These are phyloP conservation scores for Gentiana straminea DNA, from an alignment of 257 asterid genomes.

Conservation along the genomic window DNA sequence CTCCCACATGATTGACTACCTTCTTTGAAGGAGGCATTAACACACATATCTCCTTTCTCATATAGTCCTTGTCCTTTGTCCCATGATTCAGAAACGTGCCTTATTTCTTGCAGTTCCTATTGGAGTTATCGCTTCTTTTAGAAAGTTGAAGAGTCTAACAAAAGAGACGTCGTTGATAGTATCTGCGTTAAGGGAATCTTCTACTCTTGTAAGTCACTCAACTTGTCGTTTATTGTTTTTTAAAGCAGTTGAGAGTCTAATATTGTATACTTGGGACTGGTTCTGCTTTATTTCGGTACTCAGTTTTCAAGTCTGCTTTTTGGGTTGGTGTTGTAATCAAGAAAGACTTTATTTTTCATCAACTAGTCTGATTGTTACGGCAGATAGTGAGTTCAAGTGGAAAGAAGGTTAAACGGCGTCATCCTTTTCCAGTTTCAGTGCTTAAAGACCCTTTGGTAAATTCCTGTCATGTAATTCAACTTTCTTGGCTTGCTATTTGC, in stretches of 20 bases:
- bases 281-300: background rate
- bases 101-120: constrained; percentile 65
- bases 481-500: background rate
- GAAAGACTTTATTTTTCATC: no score
- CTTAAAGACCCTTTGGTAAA: constrained; percentile 74
- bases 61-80: background rate
- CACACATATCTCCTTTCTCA: background rate
- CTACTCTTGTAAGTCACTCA: constrained; percentile 56
- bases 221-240: background rate
- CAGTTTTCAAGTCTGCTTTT: no score
- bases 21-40: background rate
- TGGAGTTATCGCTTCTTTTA: constrained; percentile 77
- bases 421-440: constrained; percentile 57
- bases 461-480: constrained; percentile 2
- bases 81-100: constrained; percentile 15
- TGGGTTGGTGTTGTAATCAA: no score
- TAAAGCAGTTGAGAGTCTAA: background rate
- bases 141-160: constrained; percentile 77
- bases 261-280: background rate
- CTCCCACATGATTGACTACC: no score
- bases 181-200: constrained; percentile 71
- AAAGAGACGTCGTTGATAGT: constrained; percentile 52
- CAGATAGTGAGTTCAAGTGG: constrained; percentile 83
- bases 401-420: constrained; percentile 72
- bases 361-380: constrained; percentile 16